Base-by-base conservation (phyloP, 2,329 filamentous ascomycete species). In the Cercospora sp. region DNA sequence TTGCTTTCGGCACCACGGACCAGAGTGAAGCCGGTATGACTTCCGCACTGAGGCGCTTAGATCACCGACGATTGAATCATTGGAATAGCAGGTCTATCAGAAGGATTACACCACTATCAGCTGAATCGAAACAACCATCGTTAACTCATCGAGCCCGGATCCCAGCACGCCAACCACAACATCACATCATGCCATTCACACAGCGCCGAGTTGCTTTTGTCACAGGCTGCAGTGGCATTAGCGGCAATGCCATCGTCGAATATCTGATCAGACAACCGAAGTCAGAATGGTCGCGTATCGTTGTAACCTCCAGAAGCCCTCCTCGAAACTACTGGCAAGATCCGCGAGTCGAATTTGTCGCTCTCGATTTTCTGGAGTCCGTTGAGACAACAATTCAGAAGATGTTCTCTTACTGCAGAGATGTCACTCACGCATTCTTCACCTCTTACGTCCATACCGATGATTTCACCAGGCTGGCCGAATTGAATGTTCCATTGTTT, bases 271-370 rank as follows among this genome's bases (percentile, higher is more conserved):
- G 42, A 12, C 42, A 48, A 48, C 42, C 18, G 1, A 48, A 48
- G 10, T 48, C 42, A 20, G 18, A 48, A 48, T 48, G 42, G 42
- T 9, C n/a, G 9, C 42, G 42, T 20, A 48, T 48, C 18, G 42
- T 48, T 20, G 42, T 48, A 2, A 48, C 42, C 9, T 48, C 42
- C n/a, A 48, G 42, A 48, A 48, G 42, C 42, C 42, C 18, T 10
- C 42, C 42, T 48, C 42, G 42, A 20, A 48, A 48, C 18, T 48
- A 48, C 18, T 48, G 42, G 42, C 42, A 48, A 20, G 42, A 48
- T 48, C 8, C 42, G 3, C n/a, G 42, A 2, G 42, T 48, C 42
- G 42, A 20, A 12, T 48, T 48, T 3, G 42, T 48, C n/a, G 42
- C 42, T 7, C 42, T 48, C n/a, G 42, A 48, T 9, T 48, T 48